Evolutionary conservation across 1,284 basidiomycete genomes (phyloP), one percentile per base, ranked within the genome.

Genomic region (Coniferiporia sulphurascens): DNA sequence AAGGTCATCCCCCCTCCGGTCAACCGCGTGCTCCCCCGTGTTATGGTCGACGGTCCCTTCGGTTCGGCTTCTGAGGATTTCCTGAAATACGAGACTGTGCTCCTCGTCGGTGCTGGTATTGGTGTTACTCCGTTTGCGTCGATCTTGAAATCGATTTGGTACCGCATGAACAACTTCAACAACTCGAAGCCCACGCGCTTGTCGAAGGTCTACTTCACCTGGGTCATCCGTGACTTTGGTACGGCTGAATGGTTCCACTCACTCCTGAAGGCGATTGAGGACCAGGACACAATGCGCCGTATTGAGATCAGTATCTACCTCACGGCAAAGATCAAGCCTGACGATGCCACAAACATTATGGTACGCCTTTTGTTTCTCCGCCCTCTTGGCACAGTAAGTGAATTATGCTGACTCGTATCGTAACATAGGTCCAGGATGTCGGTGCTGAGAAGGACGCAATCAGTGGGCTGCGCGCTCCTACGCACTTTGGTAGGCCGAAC

Each of bases 261-360:
- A n/a, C 81, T 96, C 32, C 76, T 96, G 62, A 84, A 89, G 65
- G 93, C 93, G 22, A 92, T 95, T 65, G 93, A 96, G 72, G 91
- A 92, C 64, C 91, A 95, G 70, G 93, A 95, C 68, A 80, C 80
- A 13, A 83, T 86, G 71, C 86, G 88, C 68, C 74, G 85, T 61
- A 93, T 94, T 65, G 91, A 93, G 76, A 93, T 95, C 69, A 93
- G 89, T 72, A 93, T 94, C 64, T 95, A 95, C 72, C 81, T 96
- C 34, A 96, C 93, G 0, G 89, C 87, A 41, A 89, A 85, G 75
- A 81, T 96, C 67, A 89, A 90, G 74, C 88, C 92, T 65, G 90
- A 93, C 67, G 91, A 95, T 65, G 85, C 93, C 80, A 89, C 86
- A 73, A 94, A 95, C 70, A 94, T 95, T 70, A 82, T 92, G 63